phyloP scores from a whole-genome alignment of 2,329 filamentous ascomycete species.

The Calonectria leucothoes region DNA sequence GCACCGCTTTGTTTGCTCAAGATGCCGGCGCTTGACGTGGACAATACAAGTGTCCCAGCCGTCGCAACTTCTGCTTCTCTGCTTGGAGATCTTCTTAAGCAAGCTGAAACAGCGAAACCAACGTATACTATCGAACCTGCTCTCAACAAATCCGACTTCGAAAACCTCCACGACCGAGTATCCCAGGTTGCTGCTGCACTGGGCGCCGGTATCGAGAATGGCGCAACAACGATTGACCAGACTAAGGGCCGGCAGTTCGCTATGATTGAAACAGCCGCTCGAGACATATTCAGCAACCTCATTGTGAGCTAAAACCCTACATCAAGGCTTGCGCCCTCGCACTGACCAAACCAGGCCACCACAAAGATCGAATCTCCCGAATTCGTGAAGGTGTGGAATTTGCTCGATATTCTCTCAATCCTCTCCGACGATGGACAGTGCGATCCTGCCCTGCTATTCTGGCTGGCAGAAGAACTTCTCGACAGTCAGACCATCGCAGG shows the following conservation, averaged over 20 bases:
- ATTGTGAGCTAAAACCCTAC: constrained; percentile 67
- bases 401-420: constrained; percentile 91
- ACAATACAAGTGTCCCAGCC: constrained; percentile 62
- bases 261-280: constrained; percentile 85
- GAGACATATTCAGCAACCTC: constrained; percentile 81
- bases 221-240: constrained; percentile 53
- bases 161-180: constrained; percentile 59
- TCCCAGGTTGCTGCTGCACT: constrained; percentile 47
- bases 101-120: constrained; percentile 70
- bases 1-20: constrained; percentile 34
- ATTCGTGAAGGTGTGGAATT: constrained; percentile 90
- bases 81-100: constrained; percentile 67
- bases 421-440: constrained; percentile 84
- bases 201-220: constrained; percentile 40
- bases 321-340: constrained; percentile 28
- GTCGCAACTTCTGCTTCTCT: constrained; percentile 66
- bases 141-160: constrained; percentile 76
- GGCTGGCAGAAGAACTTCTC: constrained; percentile 92
- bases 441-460: constrained; percentile 86
- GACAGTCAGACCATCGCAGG: constrained; percentile 96
- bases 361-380: constrained; percentile 80
- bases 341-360: constrained; percentile 67
- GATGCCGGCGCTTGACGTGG: constrained; percentile 63
- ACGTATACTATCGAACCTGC: constrained; percentile 76
- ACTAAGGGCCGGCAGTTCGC: constrained; percentile 67